phyloP scores from a whole-genome alignment of 768 basidiomycete genomes.

The Hemileccinum rubropunctum region DNA sequence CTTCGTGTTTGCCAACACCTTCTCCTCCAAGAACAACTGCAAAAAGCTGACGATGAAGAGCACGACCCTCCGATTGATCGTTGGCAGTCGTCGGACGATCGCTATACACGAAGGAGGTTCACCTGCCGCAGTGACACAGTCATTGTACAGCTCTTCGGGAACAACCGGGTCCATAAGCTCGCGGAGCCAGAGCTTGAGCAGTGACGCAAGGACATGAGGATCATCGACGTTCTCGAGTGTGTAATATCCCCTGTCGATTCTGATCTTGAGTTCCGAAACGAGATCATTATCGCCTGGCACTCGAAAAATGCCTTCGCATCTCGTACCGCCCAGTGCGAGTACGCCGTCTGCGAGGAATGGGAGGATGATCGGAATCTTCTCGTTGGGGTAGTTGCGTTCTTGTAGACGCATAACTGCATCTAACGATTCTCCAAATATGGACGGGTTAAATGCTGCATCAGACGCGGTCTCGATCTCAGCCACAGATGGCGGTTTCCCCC shows the following conservation, averaged over 20 bases:
- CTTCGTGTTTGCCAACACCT: slow-evolving; percentile 70
- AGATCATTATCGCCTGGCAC: slow-evolving; percentile 89
- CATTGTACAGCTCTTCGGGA: slow-evolving; percentile 89
- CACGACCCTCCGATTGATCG: slow-evolving; percentile 82
- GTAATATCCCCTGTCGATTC: slow-evolving; percentile 90
- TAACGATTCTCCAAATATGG: slow-evolving; percentile 89
- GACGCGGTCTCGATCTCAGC: slow-evolving; percentile 92
- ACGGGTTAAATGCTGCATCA: slow-evolving; percentile 94
- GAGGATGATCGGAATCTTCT: slow-evolving; percentile 88
- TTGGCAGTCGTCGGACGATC: slow-evolving; percentile 76
- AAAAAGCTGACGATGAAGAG: slow-evolving; percentile 89
- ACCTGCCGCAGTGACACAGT: slow-evolving; percentile 69
- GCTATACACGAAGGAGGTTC: slow-evolving; percentile 68
- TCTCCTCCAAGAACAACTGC: slow-evolving; percentile 82
- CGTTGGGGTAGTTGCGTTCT: slow-evolving; percentile 78
- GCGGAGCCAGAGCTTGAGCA: slow-evolving; percentile 91
- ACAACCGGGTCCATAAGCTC: slow-evolving; percentile 92
- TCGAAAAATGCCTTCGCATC: slow-evolving; percentile 89
- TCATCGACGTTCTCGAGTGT: slow-evolving; percentile 88
- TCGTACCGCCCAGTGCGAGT: slow-evolving; percentile 80
- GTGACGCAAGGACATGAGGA: slow-evolving; percentile 83
- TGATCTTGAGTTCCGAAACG: slow-evolving; percentile 83
- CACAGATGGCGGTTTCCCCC: slow-evolving; percentile 77
- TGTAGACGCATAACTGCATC: slow-evolving; percentile 83
- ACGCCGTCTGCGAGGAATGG: slow-evolving; percentile 93